Evolutionary conservation across 2,329 filamentous ascomycete genomes (phyloP).

Genomic region (Arthrobotrys sphaeroides): DNA sequence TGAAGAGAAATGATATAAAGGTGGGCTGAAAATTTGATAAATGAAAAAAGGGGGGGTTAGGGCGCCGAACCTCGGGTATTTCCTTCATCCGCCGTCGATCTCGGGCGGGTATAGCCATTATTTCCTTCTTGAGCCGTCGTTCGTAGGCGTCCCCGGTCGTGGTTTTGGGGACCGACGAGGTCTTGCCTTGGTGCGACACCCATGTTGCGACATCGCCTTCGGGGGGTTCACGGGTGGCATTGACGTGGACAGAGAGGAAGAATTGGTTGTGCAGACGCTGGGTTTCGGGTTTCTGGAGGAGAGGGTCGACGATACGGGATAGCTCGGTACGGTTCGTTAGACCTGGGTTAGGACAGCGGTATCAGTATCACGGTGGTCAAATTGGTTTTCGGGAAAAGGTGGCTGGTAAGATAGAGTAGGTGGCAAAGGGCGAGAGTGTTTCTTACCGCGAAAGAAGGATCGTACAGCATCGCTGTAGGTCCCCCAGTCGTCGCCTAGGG

Average conservation of each 20-base stretch:
- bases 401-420: conserved; percentile 32
- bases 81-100: conserved; percentile 75
- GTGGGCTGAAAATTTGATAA: too few relatives aligned
- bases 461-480: conserved; percentile 52
- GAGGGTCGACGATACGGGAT: conserved; percentile 61
- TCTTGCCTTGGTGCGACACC: conserved; percentile 76
- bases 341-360: conserved; percentile 60
- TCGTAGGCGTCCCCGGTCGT: conserved; percentile 73
- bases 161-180: conserved; percentile 69
- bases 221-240: conserved; percentile 75
- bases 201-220: conserved; percentile 74
- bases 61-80: conserved; percentile 60
- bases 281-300: conserved; percentile 58
- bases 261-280: conserved; percentile 73
- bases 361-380: conserved; percentile 58
- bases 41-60: background rate
- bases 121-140: conserved; percentile 72
- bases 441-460: conserved; percentile 54
- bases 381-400: background rate
- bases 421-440: conserved; percentile 37
- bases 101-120: conserved; percentile 75
- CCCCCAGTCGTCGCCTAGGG: conserved; percentile 51
- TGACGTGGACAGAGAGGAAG: conserved; percentile 73
- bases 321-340: conserved; percentile 53
- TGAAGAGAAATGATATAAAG: background rate